Evolutionary conservation across 1,284 basidiomycete species (phyloP), one percentile per base, ranked within the genome.

Genomic region (Puccinia polysora): DNA sequence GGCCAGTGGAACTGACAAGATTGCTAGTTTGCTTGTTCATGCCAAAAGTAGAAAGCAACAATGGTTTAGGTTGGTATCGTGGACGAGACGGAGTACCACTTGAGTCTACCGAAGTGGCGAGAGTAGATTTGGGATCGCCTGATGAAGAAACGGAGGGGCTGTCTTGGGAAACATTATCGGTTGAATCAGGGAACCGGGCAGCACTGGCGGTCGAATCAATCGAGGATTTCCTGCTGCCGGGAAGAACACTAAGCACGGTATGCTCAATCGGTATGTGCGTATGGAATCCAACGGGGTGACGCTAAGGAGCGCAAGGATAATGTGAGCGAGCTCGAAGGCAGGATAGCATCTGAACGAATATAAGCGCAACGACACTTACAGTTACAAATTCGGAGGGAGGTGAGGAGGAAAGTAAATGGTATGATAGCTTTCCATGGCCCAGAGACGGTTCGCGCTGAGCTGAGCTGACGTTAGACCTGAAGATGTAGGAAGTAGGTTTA

Each of bases 41-140:
- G 14, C 63, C 63, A 52, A 67, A 67, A 3, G 65, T 23, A 28
- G 65, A 67, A 8, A 67, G 50, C 3, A 67, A 52, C 2, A 67
- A 20, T 32, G 65, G 65, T n/a, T 52, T 6, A 25, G 65, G 65
- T 43, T 67, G 52, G 32, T 67, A 67, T 28, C 32, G 3, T 28
- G 50, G 34, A n/a, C 50, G 28, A 1, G 63, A 32, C 1, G 59
- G 45, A 6, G 18, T 32, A 25, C 12, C 32, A 34, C n/a, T 14
- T 7, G 63, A 50, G 18, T 47, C 23, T 12, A 50, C 63, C 3
- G 63, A 49, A 45, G 63, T 65, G n/a, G 63, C 43, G 3, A 50
- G 47, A 49, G 63, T 65, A 5, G 63, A 38, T 2, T 43, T 12
- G n/a, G 40, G 32, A 18, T 28, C 50, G 2, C 25, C n/a, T 34